Evolutionary conservation across 805 yeast genomes (phyloP), one percentile per base, ranked within the genome.

Genomic region (Wickerhamia fluorescens): DNA sequence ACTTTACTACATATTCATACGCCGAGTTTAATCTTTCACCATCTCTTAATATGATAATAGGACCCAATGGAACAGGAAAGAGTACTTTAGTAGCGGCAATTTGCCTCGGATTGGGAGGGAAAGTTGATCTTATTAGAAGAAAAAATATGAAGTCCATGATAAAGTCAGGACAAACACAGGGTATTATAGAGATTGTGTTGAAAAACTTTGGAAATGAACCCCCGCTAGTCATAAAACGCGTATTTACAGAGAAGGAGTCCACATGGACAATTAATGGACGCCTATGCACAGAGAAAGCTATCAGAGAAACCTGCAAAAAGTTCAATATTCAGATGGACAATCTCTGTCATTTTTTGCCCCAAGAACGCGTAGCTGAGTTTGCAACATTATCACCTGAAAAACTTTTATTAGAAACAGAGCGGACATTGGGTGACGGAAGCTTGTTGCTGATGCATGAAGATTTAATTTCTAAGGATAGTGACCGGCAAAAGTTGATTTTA

Each of bases 61-160:
- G 96, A 0, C 96, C 96, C 8, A 92, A 92, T 51, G 99, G 99
- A 20, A 74, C 95, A 0, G 98, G 98, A 5, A 92, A 92, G 47
- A 78, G 92, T 21, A 86, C 97, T 0, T 73, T 92, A 44, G 88
- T 92, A 4, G 84, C 96, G 36, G 97, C 96, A 0, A 73, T 89
- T 1, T 89, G 95, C 48, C 62, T 92, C 19, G 95, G 96, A 0
- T 58, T 92, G 11, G 89, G 80, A 2, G 97, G 96, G 1, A 75
- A 71, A 45, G 69, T 83, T 14, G 83, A 73, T 22, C 59, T 75
- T 24, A 70, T 88, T 34, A 94, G 92, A 4, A 57, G 82, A 71
- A 61, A 80, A 63, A 49, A 73, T 47, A 52, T 73, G 59, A 73
- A 68, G 23, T 78, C 77, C 14, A 85, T 84, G 59, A 78, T 92